Evolutionary conservation across 352 stramenopile species (phyloP).

Genomic region (Nothophytophthora sp.): DNA sequence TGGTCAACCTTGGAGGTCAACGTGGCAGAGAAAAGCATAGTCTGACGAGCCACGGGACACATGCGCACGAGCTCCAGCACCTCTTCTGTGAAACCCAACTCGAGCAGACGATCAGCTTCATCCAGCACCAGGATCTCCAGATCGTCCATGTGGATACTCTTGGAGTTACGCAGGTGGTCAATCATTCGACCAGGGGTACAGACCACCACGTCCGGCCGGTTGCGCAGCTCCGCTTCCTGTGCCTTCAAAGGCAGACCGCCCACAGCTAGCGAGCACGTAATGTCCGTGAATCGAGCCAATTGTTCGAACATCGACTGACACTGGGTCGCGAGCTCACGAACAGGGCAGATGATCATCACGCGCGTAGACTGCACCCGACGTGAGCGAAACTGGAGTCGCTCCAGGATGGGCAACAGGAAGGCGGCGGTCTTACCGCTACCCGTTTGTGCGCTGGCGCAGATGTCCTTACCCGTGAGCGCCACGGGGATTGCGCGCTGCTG

Average conservation of each 20-base stretch:
- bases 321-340: slow-evolving; percentile 97
- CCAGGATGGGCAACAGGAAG: slow-evolving; percentile 97
- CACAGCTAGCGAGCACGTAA: slow-evolving; percentile 93
- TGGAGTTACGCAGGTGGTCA: slow-evolving; percentile 98
- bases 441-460: slow-evolving; percentile 97
- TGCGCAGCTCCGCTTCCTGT: slow-evolving; percentile 96
- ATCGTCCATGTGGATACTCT: slow-evolving; percentile 97
- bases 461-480: slow-evolving; percentile 95
- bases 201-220: slow-evolving; percentile 96
- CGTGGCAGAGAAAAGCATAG: slow-evolving; percentile 99
- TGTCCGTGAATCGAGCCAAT: slow-evolving; percentile 95
- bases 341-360: slow-evolving; percentile 97
- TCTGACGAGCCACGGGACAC: slow-evolving; percentile 95
- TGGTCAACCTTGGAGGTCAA: slow-evolving; percentile 98
- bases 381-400: slow-evolving; percentile 95
- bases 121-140: slow-evolving; percentile 97
- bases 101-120: slow-evolving; percentile 95
- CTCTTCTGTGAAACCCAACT: slow-evolving; percentile 99
- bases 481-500: slow-evolving; percentile 94
- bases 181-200: slow-evolving; percentile 98
- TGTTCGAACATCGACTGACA: slow-evolving; percentile 95
- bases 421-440: slow-evolving; percentile 98
- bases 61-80: slow-evolving; percentile 96
- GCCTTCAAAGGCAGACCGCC: slow-evolving; percentile 90
- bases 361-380: slow-evolving; percentile 87